Evolutionary conservation across 805 yeast genomes (phyloP).

Genomic region (Teunomyces tritomae): DNA sequence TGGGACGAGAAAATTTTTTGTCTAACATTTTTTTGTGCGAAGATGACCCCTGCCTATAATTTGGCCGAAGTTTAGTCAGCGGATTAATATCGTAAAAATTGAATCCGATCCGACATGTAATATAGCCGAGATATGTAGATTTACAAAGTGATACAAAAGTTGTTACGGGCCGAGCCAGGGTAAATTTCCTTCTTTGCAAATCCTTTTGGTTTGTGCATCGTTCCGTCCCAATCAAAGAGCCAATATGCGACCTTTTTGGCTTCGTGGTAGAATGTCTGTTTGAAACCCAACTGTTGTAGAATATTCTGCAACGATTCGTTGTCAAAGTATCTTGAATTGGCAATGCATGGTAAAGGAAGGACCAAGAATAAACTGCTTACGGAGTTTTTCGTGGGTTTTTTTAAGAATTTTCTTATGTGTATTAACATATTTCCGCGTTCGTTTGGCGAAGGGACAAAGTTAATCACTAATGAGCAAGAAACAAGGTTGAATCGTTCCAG

Average conservation of each 20-base stretch:
- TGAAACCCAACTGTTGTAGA: constrained; percentile 62
- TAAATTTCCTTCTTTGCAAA: constrained; percentile 49
- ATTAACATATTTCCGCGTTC: constrained; percentile 77
- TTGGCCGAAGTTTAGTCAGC: not conserved
- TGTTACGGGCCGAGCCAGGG: constrained; percentile 62
- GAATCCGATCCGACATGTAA: not conserved
- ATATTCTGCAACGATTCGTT: constrained; percentile 41
- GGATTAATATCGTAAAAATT: not conserved
- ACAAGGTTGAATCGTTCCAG: constrained; percentile 58
- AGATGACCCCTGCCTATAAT: too few relatives aligned
- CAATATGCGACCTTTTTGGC: constrained; percentile 75
- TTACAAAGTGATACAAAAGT: constrained; percentile 51
- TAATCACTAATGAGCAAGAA: constrained; percentile 83
- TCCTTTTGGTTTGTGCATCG: constrained; percentile 7
- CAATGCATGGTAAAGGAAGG: constrained; percentile 81
- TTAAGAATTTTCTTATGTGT: constrained; percentile 56
- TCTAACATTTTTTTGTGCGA: too few relatives aligned
- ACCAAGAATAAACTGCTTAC: constrained; percentile 65
- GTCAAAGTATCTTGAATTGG: constrained; percentile 77
- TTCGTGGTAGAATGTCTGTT: constrained; percentile 43
- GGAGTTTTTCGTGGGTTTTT: constrained; percentile 20
- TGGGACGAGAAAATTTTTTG: too few relatives aligned
- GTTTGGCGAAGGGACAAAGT: constrained; percentile 74
- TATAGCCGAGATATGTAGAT: not conserved
- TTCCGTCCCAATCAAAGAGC: constrained; percentile 53